phyloP scores from a whole-genome alignment of 2,329 filamentous ascomycete species.

The Fusarium sp. region DNA sequence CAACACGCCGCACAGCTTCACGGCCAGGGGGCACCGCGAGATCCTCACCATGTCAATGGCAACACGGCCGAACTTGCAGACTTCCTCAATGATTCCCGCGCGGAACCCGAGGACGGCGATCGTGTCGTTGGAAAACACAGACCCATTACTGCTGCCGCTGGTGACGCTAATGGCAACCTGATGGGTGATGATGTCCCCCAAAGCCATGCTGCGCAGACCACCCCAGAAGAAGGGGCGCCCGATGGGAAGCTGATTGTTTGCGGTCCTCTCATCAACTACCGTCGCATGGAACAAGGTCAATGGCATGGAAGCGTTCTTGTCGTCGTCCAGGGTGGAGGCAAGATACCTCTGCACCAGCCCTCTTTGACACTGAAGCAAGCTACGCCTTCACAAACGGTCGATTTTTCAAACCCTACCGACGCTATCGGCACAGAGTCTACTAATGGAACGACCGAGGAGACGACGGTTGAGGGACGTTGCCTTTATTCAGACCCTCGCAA shows the following conservation, averaged over 20 bases:
- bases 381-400: conserved; percentile 41
- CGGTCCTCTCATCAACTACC: conserved; percentile 83
- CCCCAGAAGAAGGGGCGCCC: conserved; percentile 35
- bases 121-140: conserved; percentile 55
- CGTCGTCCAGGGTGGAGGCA: conserved; percentile 79
- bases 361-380: conserved; percentile 65
- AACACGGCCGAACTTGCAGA: conserved; percentile 65
- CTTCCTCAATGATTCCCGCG: conserved; percentile 67
- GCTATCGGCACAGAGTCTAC: conserved; percentile 47
- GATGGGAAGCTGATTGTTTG: conserved; percentile 73
- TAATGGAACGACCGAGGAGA: conserved; percentile 58
- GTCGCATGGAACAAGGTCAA: conserved; percentile 75
- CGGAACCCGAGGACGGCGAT: conserved; percentile 55
- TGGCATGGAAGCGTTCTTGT: conserved; percentile 92
- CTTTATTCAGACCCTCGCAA: conserved; percentile 74
- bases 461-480: conserved; percentile 55
- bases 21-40: conserved; percentile 44
- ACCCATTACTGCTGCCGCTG: conserved; percentile 63
- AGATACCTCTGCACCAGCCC: conserved; percentile 69
- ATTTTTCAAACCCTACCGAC: conserved; percentile 43
- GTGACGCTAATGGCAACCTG: conserved; percentile 24
- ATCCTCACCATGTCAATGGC: conserved; percentile 50
- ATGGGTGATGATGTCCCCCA: conserved; percentile 39
- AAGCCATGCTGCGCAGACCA: conserved; percentile 43
- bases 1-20: conserved; percentile 57